Conservation (phyloP, 148 eudicot genomes). For the Vaccinium darrowii region DNA sequence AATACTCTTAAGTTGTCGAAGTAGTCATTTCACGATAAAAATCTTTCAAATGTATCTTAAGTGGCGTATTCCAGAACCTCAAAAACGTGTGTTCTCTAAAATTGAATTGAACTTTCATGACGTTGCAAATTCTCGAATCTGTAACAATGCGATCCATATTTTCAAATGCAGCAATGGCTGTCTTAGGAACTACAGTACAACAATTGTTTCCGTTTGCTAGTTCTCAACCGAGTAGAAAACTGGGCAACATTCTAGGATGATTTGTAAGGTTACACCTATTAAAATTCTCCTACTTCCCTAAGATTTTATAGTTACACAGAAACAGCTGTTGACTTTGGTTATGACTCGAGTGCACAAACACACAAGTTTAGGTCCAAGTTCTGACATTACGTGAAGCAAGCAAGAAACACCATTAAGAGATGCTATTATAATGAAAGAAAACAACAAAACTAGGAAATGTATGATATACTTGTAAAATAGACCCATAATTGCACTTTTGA, state of each 20-base stretch:
- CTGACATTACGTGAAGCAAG: not conserved
- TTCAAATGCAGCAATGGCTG: not conserved
- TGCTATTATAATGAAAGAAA: not conserved
- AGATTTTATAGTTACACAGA: not conserved
- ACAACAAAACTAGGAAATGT: not conserved
- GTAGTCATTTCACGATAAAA: not conserved
- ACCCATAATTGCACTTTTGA: slow-evolving; percentile 57
- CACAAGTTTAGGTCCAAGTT: not conserved
- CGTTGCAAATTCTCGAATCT: not conserved
- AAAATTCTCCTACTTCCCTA: not conserved
- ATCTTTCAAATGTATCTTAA: not conserved
- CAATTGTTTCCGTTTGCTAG: not conserved
- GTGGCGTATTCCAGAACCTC: not conserved
- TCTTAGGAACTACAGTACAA: not conserved
- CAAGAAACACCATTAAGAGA: not conserved
- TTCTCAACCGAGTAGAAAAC: not conserved
- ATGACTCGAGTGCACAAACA: not conserved
- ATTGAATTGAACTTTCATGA: not conserved
- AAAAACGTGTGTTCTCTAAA: not conserved
- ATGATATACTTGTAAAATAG: slow-evolving; percentile 56
- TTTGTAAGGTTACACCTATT: not conserved
- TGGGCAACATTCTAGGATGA: not conserved
- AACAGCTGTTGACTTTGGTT: not conserved
- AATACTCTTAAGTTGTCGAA: not conserved
- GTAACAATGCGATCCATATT: not conserved